Percentiles rank a stretch among this genome's conserved stretches.
Evolutionary conservation across 495 filamentous ascomycete species (phyloP).

Genomic region (Xylaria telfairii): DNA sequence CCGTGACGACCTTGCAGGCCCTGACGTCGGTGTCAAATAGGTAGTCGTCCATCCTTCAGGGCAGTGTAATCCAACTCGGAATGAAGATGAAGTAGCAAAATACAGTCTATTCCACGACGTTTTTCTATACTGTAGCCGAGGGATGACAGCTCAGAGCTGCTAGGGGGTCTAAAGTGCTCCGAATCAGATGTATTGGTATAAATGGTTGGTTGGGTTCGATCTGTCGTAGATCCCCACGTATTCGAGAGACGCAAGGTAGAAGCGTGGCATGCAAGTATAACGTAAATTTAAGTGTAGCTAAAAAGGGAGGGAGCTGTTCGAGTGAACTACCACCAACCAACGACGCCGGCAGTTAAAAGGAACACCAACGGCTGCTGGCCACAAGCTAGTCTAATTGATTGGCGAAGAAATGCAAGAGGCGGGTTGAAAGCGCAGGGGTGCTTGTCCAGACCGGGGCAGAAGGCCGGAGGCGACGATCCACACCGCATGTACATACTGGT

Average conservation of each 20-base stretch:
- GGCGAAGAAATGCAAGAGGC: constrained; percentile 26
- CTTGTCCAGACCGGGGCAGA: constrained; percentile 20
- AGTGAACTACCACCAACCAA: constrained; percentile 14
- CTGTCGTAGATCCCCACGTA: constrained; percentile 14
- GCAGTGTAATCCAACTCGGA: background rate
- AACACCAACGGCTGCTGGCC: background rate
- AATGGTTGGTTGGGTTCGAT: constrained; percentile 8
- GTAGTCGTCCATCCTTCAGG: constrained; percentile 59
- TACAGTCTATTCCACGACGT: background rate
- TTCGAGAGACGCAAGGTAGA: constrained; percentile 6
- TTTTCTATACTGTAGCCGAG: background rate
- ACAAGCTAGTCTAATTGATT: constrained; percentile 12
- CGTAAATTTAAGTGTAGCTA: background rate
- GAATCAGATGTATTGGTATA: background rate
- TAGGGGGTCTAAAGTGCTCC: background rate
- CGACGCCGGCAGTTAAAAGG: background rate
- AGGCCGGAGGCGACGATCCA: constrained; percentile 19
- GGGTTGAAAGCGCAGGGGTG: constrained; percentile 22
- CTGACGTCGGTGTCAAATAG: constrained; percentile 53
- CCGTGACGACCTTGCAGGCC: constrained; percentile 49
- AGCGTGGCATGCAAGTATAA: constrained; percentile 18
- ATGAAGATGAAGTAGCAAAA: background rate
- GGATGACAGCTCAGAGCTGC: constrained; percentile 19
- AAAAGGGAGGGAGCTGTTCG: background rate
- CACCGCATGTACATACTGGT: constrained; percentile 10